Evolutionary conservation across 2,329 filamentous ascomycete genomes (phyloP), one percentile per base, ranked within the genome.

Genomic region (Exophiala xenobiotica): DNA sequence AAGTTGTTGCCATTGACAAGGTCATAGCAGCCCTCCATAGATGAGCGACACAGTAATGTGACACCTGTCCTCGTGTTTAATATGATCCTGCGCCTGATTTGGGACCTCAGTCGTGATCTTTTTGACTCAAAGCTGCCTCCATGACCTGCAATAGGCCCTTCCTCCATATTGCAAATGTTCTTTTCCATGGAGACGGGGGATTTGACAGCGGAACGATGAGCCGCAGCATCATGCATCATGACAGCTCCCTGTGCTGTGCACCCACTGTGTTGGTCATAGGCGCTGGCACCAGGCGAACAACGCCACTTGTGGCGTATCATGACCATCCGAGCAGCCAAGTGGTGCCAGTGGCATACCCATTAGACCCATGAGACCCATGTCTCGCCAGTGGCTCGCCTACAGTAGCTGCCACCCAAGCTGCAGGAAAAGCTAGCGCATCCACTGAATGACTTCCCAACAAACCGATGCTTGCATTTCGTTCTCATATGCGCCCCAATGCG

Each of bases 1-100:
- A 86, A 1, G 74, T 87, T 3, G 79, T 80, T 68, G 69, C 79
- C 38, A 73, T 91, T 66, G 86, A 90, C 67, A 89, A 87, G 76
- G 77, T 75, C 39, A 71, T 88, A 56, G 60, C 63, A 19, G 58
- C 62, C 37, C 44, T 67, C 31, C 40, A 54, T 46, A 49, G 53
- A 26, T 55, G 4, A 1, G 5, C 35, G 18, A 49, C n/a, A 23
- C 31, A 20, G 20, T 22, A 9, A 23, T 29, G 51, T 20, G 23
- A 20, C 45, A 47, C 31, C 14, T 27, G 12, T 20, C 16, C 8
- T 18, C 8, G 26, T 40, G n/a, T 12, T 22, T 22, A 23, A 23
- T n/a, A 40, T 14, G n/a, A 40, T 40, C 22, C 20, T 6, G 20
- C 18, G 5, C 23, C 9, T n/a, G 2, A 20, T 24, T n/a, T 12